phyloP scores from a whole-genome alignment of 768 basidiomycete species.

The Russula brevipes region DNA sequence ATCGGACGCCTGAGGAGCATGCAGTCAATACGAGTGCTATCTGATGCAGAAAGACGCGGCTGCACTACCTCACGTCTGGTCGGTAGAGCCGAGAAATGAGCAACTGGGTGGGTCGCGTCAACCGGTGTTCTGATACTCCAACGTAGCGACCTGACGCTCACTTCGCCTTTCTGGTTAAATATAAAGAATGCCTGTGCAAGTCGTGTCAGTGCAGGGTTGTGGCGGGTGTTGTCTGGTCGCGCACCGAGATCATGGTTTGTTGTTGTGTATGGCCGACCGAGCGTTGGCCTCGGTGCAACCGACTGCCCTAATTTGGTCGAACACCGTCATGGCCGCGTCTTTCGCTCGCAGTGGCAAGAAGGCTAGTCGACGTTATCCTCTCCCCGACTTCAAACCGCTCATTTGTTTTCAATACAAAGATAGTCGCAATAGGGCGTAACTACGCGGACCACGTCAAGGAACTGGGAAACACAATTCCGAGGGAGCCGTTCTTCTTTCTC shows the following conservation, averaged over 20 bases:
- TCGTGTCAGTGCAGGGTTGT: background rate
- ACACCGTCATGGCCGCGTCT: constrained; percentile 11
- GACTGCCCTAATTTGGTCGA: background rate
- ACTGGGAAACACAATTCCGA: constrained; percentile 80
- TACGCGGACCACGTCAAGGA: constrained; percentile 91
- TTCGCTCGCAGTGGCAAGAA: constrained; percentile 23
- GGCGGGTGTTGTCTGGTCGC: background rate
- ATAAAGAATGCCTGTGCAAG: constrained; percentile 86
- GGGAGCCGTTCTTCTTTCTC: constrained; percentile 97
- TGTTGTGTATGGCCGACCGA: background rate
- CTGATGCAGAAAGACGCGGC: background rate
- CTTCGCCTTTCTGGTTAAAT: constrained; percentile 99
- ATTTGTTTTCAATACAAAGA: constrained; percentile 39
- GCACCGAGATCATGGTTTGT: constrained; percentile 22
- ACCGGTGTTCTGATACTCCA: background rate
- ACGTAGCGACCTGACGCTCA: constrained; percentile 29
- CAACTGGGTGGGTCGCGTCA: constrained; percentile 47
- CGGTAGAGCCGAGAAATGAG: constrained; percentile 95
- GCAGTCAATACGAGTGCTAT: background rate
- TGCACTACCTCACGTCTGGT: constrained; percentile 85
- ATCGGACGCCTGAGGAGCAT: constrained; percentile 82
- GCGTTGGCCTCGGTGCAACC: background rate
- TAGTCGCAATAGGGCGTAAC: constrained; percentile 94
- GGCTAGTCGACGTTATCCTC: background rate
- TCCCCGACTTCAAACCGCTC: constrained; percentile 10